Percentiles rank a stretch among this genome's conserved stretches.
phyloP scores from a whole-genome alignment of 345 rosid species.

The Camelina sativa region DNA sequence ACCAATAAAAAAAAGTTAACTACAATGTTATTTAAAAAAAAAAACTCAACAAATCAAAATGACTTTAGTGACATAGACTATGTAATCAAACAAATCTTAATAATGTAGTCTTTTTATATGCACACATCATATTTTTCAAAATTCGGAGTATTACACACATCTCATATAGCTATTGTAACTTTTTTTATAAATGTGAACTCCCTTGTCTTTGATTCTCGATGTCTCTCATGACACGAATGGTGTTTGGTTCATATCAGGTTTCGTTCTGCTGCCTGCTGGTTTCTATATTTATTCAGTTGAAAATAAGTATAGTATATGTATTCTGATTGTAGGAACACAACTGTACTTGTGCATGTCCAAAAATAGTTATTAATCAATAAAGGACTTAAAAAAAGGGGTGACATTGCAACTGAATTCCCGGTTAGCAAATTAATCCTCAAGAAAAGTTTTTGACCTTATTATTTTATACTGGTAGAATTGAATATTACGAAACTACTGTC shows the following conservation, averaged over 20 bases:
- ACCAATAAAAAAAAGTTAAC: too few species aligned
- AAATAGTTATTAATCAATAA: not conserved
- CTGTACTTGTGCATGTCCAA: not conserved
- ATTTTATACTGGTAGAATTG: not conserved
- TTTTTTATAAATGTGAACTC: too few species aligned
- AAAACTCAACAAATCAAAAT: too few species aligned
- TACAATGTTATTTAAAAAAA: too few species aligned
- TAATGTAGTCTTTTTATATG: too few species aligned
- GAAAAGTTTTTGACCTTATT: not conserved
- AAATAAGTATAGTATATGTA: not conserved
- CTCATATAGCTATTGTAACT: too few species aligned
- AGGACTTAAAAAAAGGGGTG: not conserved
- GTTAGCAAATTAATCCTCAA: not conserved
- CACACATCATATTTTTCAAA: too few species aligned
- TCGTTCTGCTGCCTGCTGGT: not conserved
- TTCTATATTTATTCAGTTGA: not conserved
- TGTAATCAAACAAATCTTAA: too few species aligned
- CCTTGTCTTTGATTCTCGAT: not conserved
- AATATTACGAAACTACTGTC: conserved; percentile 25
- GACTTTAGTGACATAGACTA: too few species aligned
- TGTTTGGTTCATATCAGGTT: not conserved
- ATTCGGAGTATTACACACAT: too few species aligned
- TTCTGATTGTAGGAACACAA: not conserved
- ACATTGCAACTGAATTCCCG: conserved; percentile 7
- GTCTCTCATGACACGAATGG: not conserved